phyloP scores from a whole-genome alignment of 306 rosid species.

The barrel medic (Medicago truncatula) region DNA sequence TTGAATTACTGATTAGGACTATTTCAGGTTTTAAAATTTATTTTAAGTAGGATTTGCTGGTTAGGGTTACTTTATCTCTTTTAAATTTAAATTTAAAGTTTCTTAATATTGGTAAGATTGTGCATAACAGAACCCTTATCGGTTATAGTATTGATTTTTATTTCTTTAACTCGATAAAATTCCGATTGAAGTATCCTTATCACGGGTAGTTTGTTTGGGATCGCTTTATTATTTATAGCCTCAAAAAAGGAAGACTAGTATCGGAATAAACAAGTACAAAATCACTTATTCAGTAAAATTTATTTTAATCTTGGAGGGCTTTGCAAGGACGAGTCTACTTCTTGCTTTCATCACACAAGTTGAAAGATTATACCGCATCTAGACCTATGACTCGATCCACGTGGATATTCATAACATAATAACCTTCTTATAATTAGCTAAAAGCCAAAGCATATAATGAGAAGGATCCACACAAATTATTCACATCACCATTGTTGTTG shows the following conservation, averaged over 20 bases:
- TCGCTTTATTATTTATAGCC: background rate
- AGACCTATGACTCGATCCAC: background rate
- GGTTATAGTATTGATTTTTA: background rate
- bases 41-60: background rate
- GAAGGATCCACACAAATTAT: background rate
- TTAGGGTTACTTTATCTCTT: background rate
- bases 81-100: background rate
- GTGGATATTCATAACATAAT: background rate
- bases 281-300: background rate
- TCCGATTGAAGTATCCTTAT: background rate
- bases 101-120: background rate
- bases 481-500: background rate
- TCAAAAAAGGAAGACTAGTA: background rate
- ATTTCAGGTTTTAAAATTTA: background rate
- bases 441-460: slow-evolving; percentile 2
- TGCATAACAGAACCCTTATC: background rate
- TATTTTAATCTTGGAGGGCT: background rate
- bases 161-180: background rate
- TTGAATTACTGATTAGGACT: background rate
- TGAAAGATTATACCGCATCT: background rate
- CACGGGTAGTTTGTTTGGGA: background rate
- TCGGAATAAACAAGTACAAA: background rate
- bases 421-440: background rate
- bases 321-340: background rate
- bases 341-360: background rate